These are phyloP conservation scores for Uromyces viciae-fabae DNA, from an alignment of 1,284 basidiomycete genomes.

Conservation along the genomic window DNA sequence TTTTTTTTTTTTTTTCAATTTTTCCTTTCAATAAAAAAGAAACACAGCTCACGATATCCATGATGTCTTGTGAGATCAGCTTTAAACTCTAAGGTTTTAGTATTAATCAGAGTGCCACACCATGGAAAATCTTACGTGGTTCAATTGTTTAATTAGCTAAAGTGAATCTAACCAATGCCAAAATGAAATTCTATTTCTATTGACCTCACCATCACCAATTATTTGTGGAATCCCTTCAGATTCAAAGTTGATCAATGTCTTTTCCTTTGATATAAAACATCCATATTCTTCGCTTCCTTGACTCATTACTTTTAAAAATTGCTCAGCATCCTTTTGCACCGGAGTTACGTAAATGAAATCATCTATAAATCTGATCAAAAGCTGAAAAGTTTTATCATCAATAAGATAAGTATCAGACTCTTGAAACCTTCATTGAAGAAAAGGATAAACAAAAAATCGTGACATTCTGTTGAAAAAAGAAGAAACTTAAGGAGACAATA, in stretches of 20 bases:
- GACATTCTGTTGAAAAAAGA: slow-evolving; percentile 51
- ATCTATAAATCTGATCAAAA: slow-evolving; percentile 79
- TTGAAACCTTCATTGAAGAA: background rate
- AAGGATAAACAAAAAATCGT: slow-evolving; percentile 12
- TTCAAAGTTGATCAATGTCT: slow-evolving; percentile 83
- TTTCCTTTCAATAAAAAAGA: too few species aligned
- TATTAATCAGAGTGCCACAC: slow-evolving; percentile 52
- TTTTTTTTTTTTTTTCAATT: too few species aligned
- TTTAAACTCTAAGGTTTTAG: slow-evolving; percentile 49
- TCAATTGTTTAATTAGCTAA: background rate
- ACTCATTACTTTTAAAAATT: slow-evolving; percentile 72
- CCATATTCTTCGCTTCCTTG: slow-evolving; percentile 86
- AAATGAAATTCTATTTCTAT: background rate
- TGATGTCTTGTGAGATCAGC: slow-evolving; percentile 50
- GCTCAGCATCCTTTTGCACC: slow-evolving; percentile 62
- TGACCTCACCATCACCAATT: slow-evolving; percentile 50
- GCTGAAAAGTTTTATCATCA: slow-evolving; percentile 57
- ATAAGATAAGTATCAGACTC: background rate
- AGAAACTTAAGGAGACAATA: too few species aligned
- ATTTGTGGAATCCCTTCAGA: slow-evolving; percentile 56
- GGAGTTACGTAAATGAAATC: slow-evolving; percentile 89
- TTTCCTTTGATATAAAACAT: slow-evolving; percentile 79
- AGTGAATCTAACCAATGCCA: too few species aligned
- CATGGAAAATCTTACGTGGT: slow-evolving; percentile 50
- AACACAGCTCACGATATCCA: slow-evolving; percentile 36